phyloP scores from a whole-genome alignment of 352 stramenopile genomes.

The Phytophthora cactorum region DNA sequence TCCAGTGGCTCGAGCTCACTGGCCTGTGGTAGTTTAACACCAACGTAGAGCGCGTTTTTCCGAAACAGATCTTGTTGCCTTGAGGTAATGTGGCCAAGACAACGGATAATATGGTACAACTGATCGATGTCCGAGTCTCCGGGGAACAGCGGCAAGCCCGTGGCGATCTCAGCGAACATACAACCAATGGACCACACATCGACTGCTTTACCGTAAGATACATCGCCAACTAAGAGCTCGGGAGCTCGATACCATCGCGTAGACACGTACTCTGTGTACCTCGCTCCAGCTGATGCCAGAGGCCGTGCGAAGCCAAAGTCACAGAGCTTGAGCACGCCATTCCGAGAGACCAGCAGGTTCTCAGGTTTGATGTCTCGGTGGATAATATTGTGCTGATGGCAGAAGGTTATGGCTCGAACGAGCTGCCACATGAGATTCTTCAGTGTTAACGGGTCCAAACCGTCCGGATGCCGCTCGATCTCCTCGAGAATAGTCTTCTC shows the following conservation, averaged over 20 bases:
- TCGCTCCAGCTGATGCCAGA: constrained; percentile 65
- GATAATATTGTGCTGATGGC: constrained; percentile 96
- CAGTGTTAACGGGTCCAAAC: constrained; percentile 65
- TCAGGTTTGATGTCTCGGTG: constrained; percentile 96
- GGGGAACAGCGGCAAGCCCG: constrained; percentile 95
- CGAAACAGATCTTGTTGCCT: constrained; percentile 83
- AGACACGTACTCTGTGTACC: constrained; percentile 91
- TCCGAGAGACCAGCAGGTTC: constrained; percentile 94
- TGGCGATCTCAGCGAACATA: constrained; percentile 96
- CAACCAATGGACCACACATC: constrained; percentile 98
- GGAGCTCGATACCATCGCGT: constrained; percentile 96
- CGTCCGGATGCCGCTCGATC: constrained; percentile 89
- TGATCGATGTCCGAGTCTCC: constrained; percentile 97
- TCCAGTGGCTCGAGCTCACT: constrained; percentile 68
- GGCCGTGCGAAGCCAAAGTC: constrained; percentile 89
- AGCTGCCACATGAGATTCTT: constrained; percentile 89
- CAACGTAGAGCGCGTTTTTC: constrained; percentile 84
- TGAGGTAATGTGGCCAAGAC: constrained; percentile 70
- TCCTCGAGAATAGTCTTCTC: constrained; percentile 91
- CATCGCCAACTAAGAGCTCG: constrained; percentile 90
- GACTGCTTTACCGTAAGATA: constrained; percentile 95
- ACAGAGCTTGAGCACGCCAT: constrained; percentile 95
- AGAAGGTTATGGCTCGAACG: constrained; percentile 90
- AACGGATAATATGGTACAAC: constrained; percentile 87
- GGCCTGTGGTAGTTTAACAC: constrained; percentile 73